A percentile compares a stretch with the other conserved stretches of the same genome.
These are phyloP conservation scores for Bruguiera parviflora DNA, from an alignment of 345 rosid species.

Conservation along the genomic window DNA sequence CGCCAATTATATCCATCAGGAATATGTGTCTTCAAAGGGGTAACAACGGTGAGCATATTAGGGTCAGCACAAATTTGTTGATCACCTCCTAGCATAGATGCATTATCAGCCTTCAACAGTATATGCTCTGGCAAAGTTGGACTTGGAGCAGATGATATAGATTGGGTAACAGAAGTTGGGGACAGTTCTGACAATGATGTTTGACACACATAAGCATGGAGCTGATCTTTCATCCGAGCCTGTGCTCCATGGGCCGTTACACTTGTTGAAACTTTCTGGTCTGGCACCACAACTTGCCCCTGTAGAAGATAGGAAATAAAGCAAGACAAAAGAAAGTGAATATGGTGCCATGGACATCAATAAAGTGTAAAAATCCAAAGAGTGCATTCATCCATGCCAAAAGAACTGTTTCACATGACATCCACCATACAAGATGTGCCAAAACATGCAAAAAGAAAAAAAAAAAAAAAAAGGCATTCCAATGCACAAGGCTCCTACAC, in stretches of 20 bases:
- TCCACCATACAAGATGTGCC: no score
- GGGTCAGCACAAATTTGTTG: constrained; percentile 23
- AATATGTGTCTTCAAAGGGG: constrained; percentile 42
- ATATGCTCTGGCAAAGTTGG: constrained; percentile 39
- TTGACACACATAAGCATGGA: constrained; percentile 30
- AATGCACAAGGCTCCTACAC: no score
- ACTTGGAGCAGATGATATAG: constrained; percentile 43
- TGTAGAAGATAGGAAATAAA: constrained; percentile 14
- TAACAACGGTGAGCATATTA: constrained; percentile 27
- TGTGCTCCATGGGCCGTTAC: constrained; percentile 27
- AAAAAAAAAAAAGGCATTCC: no score
- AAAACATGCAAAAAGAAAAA: no score
- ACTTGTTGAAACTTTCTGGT: constrained; percentile 28
- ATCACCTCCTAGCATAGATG: constrained; percentile 26
- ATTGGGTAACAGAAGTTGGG: constrained; percentile 53
- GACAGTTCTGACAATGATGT: constrained; percentile 38
- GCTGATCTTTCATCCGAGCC: constrained; percentile 34
- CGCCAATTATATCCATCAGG: constrained; percentile 93
- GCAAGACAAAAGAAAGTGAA: not conserved
- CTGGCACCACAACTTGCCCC: constrained; percentile 29
- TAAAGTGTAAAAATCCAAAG: no score
- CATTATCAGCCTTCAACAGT: constrained; percentile 32
- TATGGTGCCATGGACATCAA: no score
- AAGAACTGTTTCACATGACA: no score
- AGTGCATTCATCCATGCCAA: no score